Evolutionary conservation across 2,329 filamentous ascomycete species (phyloP), one percentile per base, ranked within the genome.

Genomic region (Fusarium kyushuense): DNA sequence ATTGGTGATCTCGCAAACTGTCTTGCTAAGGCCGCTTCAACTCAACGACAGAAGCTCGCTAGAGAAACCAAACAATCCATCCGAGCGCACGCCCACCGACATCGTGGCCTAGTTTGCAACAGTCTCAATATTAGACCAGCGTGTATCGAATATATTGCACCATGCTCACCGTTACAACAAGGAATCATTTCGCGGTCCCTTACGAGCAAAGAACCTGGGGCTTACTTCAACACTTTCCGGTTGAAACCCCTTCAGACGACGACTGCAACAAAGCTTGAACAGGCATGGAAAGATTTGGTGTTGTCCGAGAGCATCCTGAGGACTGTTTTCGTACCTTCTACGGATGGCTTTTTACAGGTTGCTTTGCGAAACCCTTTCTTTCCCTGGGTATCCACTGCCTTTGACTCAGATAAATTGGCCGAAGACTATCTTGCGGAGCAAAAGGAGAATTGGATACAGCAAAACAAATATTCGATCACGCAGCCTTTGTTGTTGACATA

Each of bases 151-250:
- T 87, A 87, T 59, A 87, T 97, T 52, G 88, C 88, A 1, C 94
- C 94, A 6, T 97, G 94, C 75, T 96, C 94, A 1, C 87, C 94
- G 1, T 81, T 97, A 1, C 94, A 97, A 74, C 89, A 95, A 75
- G 94, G 94, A 1, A 95, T 97, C 82, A 88, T 97, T 49, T 90
- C 91, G 8, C 86, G 89, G 48, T 90, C 89, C 25, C 76, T 91
- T 36, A 85, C 78, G 0, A 74, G 87, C 12, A 87, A 81, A 19
- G 79, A 84, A 0, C 76, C 80, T 1, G 82, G 84, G 0, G 79
- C 91, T 0, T 97, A 97, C 75, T 96, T 95, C 77, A 94, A 94
- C 58, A 83, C 84, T 0, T 97, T 97, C 73, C 79, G 78, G 0
- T 88, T 95, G 42, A 70, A 80, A 1, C 77, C 97, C 1, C 57